Conservation (phyloP, 2,329 filamentous ascomycete species). For the Aspergillus awamori region DNA sequence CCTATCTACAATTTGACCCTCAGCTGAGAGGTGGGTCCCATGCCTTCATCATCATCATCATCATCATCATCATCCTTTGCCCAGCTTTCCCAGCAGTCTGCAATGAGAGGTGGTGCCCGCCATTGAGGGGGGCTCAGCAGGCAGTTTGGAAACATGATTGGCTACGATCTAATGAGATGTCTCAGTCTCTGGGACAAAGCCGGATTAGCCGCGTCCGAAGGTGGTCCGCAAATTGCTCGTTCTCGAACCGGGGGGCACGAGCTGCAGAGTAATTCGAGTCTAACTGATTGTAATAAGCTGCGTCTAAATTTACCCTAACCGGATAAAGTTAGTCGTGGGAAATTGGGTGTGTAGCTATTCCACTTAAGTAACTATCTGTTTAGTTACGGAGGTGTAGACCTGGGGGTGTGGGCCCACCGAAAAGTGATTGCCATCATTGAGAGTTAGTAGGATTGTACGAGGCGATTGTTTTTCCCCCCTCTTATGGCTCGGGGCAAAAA, state of each 20-base stretch:
- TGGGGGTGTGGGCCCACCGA: too few species aligned
- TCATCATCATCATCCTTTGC: not conserved
- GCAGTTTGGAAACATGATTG: not conserved
- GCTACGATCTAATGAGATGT: not conserved
- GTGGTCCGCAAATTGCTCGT: not conserved
- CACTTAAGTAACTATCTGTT: too few species aligned
- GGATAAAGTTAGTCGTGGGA: not conserved
- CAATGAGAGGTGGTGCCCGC: not conserved
- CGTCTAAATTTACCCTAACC: not conserved
- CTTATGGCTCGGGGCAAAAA: not conserved
- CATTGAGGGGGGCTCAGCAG: not conserved
- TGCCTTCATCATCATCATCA: not conserved
- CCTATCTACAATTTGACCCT: not conserved
- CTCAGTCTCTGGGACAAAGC: not conserved
- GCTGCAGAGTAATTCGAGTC: not conserved
- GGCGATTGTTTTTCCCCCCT: not conserved
- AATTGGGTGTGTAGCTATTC: not conserved
- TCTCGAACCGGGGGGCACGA: not conserved
- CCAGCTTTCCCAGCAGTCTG: not conserved
- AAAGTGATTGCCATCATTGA: not conserved
- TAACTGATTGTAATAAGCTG: not conserved
- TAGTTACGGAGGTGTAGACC: not conserved
- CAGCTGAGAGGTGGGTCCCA: not conserved
- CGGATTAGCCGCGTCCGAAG: constrained; percentile 1
- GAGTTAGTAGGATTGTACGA: not conserved